Evolutionary conservation across 1,284 basidiomycete genomes (phyloP), one percentile per base, ranked within the genome.

Genomic region (Leccinum olivaceoglutinosum): DNA sequence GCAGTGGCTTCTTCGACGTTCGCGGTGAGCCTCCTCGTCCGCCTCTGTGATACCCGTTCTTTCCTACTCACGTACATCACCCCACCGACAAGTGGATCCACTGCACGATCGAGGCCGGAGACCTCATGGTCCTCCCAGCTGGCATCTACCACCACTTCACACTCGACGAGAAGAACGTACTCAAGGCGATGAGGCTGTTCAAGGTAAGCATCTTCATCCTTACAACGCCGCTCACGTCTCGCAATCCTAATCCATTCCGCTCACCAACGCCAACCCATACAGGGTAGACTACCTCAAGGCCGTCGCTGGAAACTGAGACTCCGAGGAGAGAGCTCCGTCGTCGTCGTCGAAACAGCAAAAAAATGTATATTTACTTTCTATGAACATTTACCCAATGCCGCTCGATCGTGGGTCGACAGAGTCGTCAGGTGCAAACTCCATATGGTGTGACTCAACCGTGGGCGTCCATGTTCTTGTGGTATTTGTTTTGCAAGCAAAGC

Each of bases 121-220:
- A 94, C 71, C 79, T 93, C 63, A 74, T 92, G 53, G 83, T 92
- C 41, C 76, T 41, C 14, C 90, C 90, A 0, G 81, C 88, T 18
- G 91, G 90, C 0, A 92, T 93, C 68, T 94, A 93, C 74, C 92
- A 94, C 76, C 86, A 92, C 29, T 94, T 95, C 78, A 93, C 90
- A 0, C 83, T 94, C 25, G 91, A 93, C 71, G 81, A 84, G 66
- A 76, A 75, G 60, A 84, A 94, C 72, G 77, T 41, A 86, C 29
- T 93, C 73, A 85, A 87, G 64, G 87, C 89, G 1, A 80, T 93
- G 41, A 41, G 92, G 4, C 76, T 94, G 58, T 94, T 94, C 85
- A 84, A 90, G 29, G 29, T 32, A 32, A 32, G 29, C 29, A 32
- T 32, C 29, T 32, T 32, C 29, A 32, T 32, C 29, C 29, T 32